Evolutionary conservation across 2,329 filamentous ascomycete genomes (phyloP).

Genomic region (Aspergillus hortae): DNA sequence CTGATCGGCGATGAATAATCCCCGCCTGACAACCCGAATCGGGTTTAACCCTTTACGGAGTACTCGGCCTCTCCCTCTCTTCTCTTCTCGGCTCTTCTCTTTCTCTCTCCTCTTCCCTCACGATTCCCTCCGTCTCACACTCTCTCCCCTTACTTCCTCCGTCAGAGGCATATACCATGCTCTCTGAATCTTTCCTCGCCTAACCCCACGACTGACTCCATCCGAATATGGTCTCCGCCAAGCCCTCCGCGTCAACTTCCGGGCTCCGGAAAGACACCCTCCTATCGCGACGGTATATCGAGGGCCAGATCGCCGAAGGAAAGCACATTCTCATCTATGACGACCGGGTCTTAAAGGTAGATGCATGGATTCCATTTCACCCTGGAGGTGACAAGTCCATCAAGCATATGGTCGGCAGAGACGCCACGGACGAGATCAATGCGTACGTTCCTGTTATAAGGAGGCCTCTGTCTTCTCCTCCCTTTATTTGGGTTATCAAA

Average conservation of each 20-base stretch:
- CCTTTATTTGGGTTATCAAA: background rate
- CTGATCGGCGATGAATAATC: background rate
- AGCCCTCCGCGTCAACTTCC: conserved; percentile 6
- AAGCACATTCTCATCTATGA: conserved; percentile 77
- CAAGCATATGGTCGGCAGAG: conserved; percentile 85
- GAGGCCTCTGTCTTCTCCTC: background rate
- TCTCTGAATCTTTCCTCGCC: background rate
- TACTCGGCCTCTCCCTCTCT: conserved; percentile 1
- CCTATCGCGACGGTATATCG: conserved; percentile 64
- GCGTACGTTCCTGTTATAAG: conserved; percentile 58
- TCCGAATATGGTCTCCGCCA: conserved; percentile 2
- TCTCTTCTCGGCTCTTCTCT: background rate
- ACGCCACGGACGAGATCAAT: conserved; percentile 91
- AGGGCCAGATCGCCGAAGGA: conserved; percentile 79
- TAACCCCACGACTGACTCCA: background rate
- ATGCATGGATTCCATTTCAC: conserved; percentile 84
- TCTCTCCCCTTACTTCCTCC: background rate
- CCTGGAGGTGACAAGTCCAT: conserved; percentile 91
- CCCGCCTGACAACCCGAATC: background rate
- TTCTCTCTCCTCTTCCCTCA: background rate
- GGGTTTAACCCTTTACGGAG: background rate
- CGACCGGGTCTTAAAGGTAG: conserved; percentile 76
- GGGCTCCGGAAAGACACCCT: conserved; percentile 45
- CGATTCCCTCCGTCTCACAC: background rate
- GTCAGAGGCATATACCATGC: background rate